Evolutionary conservation across 2,329 filamentous ascomycete genomes (phyloP).

Genomic region (Akanthomyces muscarius): DNA sequence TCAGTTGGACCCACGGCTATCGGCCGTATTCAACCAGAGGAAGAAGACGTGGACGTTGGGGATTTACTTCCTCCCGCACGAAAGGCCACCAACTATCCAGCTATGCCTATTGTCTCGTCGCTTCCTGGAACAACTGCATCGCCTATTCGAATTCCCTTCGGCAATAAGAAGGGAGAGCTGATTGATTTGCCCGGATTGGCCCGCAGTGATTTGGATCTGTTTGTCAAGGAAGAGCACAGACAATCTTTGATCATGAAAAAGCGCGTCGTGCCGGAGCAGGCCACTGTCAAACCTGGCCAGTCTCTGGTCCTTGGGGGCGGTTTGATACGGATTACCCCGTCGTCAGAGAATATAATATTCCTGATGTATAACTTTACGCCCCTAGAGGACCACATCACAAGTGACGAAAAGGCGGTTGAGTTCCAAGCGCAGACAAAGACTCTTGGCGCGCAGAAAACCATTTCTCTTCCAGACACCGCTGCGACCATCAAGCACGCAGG

Average conservation of each 20-base stretch:
- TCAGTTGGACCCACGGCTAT: neutral
- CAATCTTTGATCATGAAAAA: conserved; percentile 72
- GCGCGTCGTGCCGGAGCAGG: conserved; percentile 69
- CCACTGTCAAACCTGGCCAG: conserved; percentile 68
- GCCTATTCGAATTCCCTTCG: conserved; percentile 89
- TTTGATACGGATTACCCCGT: conserved; percentile 80
- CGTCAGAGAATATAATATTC: conserved; percentile 56
- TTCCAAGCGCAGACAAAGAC: conserved; percentile 64
- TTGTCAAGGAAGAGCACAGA: conserved; percentile 64
- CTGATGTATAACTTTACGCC: conserved; percentile 86
- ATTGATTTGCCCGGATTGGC: conserved; percentile 87
- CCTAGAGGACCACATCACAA: conserved; percentile 69
- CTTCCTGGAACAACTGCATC: conserved; percentile 92
- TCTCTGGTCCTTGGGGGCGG: conserved; percentile 77
- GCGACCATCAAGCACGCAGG: conserved; percentile 66
- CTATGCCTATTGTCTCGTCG: conserved; percentile 81
- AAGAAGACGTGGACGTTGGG: conserved; percentile 35
- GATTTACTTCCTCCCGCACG: conserved; percentile 73
- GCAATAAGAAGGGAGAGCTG: conserved; percentile 79
- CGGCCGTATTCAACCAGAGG: conserved; percentile 1
- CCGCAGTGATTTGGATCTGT: conserved; percentile 66
- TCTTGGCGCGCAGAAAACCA: conserved; percentile 55
- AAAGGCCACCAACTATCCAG: conserved; percentile 68
- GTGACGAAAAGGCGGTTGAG: conserved; percentile 72
- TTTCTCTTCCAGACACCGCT: conserved; percentile 56